phyloP scores from a whole-genome alignment of 164 flowering plant species.

The Berberis thunbergii region DNA sequence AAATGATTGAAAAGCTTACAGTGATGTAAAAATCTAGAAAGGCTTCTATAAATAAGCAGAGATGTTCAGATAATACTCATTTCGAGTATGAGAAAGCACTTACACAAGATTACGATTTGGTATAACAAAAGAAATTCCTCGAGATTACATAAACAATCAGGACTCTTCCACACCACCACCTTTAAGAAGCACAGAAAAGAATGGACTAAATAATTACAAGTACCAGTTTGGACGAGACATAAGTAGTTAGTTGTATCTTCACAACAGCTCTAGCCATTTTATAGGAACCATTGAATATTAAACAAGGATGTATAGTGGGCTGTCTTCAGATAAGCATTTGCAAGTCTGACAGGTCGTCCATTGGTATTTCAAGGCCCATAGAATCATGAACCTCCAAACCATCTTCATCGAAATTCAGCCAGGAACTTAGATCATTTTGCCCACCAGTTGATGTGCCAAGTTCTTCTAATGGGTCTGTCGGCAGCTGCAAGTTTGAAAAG shows the following conservation, averaged over 20 bases:
- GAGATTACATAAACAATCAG: slow-evolving; percentile 18
- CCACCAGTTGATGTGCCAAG: slow-evolving; percentile 12
- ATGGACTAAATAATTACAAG: slow-evolving; percentile 37
- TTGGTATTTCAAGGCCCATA: slow-evolving; percentile 57
- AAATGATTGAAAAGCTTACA: too few relatives aligned
- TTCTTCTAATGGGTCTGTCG: neutral
- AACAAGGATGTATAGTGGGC: slow-evolving; percentile 7
- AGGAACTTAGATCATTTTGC: slow-evolving; percentile 36
- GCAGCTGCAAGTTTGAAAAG: slow-evolving; percentile 14
- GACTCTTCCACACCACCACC: slow-evolving; percentile 14
- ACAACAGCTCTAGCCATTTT: slow-evolving; percentile 17
- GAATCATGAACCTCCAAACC: slow-evolving; percentile 47
- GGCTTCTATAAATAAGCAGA: too few relatives aligned
- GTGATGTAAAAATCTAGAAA: too few relatives aligned
- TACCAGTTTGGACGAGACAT: slow-evolving; percentile 17
- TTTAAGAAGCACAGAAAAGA: slow-evolving; percentile 27
- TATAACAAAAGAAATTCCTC: slow-evolving; percentile 9
- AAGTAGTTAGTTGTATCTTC: slow-evolving; percentile 20
- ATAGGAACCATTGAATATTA: slow-evolving; percentile 19
- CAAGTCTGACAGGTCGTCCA: slow-evolving; percentile 65
- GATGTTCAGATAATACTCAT: too few relatives aligned
- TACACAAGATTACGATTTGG: slow-evolving; percentile 1
- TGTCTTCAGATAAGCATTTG: slow-evolving; percentile 37
- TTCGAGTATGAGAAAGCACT: neutral
- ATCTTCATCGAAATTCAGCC: slow-evolving; percentile 49